These are phyloP conservation scores for Saitozyma sp. DNA, from an alignment of 768 basidiomycete species.

Conservation along the genomic window DNA sequence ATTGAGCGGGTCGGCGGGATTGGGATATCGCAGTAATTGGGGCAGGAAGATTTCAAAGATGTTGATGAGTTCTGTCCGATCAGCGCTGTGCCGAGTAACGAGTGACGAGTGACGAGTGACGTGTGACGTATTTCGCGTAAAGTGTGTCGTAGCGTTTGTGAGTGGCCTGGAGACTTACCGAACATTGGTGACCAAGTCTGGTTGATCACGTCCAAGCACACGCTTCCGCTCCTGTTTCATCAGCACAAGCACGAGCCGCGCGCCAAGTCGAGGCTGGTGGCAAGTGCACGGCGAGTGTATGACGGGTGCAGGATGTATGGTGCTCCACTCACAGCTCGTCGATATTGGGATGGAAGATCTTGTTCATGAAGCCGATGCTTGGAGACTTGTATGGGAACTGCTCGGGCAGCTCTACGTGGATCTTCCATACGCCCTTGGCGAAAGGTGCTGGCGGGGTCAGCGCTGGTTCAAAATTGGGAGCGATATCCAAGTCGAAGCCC, in stretches of 20 bases:
- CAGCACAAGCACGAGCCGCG: background rate
- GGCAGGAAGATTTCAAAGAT: constrained; percentile 98
- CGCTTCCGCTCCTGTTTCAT: constrained; percentile 79
- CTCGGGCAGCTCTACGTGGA: constrained; percentile 96
- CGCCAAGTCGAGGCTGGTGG: background rate
- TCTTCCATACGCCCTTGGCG: constrained; percentile 97
- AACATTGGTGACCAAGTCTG: constrained; percentile 99
- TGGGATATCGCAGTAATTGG: constrained; percentile 94
- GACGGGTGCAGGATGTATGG: background rate
- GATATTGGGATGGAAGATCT: constrained; percentile 99
- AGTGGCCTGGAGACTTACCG: constrained; percentile 61
- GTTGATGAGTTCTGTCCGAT: constrained; percentile 86
- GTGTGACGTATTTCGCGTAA: no score
- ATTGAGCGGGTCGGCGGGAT: constrained; percentile 96
- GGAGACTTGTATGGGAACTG: constrained; percentile 99
- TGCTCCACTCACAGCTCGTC: constrained; percentile 81
- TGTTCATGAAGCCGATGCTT: constrained; percentile 99
- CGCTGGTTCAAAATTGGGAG: background rate
- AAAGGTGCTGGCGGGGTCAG: constrained; percentile 71
- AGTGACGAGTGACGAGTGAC: background rate
- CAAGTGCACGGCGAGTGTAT: no score
- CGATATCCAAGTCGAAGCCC: background rate
- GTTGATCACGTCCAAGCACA: constrained; percentile 97
- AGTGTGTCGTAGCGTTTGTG: background rate
- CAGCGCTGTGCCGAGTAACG: background rate